Base-by-base conservation (phyloP, 1,139 yeast genomes). In the Zygosaccharomyces sapae region DNA sequence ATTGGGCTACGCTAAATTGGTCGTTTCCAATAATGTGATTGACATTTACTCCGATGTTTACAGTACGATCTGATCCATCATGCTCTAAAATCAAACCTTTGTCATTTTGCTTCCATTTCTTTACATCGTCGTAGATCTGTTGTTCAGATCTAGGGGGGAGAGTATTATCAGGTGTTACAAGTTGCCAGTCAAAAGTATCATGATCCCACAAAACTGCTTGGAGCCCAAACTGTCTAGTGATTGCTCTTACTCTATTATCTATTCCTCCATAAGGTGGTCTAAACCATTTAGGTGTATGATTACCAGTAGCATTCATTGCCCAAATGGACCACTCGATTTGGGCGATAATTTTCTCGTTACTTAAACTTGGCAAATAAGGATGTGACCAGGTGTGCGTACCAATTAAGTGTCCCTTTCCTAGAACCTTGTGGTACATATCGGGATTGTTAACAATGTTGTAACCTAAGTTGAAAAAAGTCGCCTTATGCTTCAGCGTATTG, bases 201-300 rank as follows among this genome's bases (percentile, higher is more conserved):
- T 79, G 80, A 63, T 89, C 94, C 98, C 97, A 90, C 41, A 92
- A 69, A 20, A 86, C 97, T n/a, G 86, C 80, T 59, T 83, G 90
- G 75, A 90, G 76, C 0, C 96, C 96, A 67, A 90, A 86, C 66
- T 85, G 87, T 45, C 94, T 72, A 12, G 88, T 76, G 47, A 90
- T 86, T 1, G 83, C 72, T 48, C 97, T 71, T 1, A 90, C 84
- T 45, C 97, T 72, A 63, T 88, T 83, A 68, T 90, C 98, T 40
- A 86, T 74, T 0, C 96, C 97, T 0, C 97, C 97, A 65, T 87
- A 90, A 0, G 98, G 98, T 0, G 98, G 98, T 52, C 98, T 75
- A 66, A 86, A 90, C 85, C 92, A 92, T 60, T 84, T 83, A 10
- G 97, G 97, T 12, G 86, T 65, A 59, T 89, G 92, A 19, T 82